Evolutionary conservation across 768 basidiomycete species (phyloP).

Genomic region (Lentinula edodes): DNA sequence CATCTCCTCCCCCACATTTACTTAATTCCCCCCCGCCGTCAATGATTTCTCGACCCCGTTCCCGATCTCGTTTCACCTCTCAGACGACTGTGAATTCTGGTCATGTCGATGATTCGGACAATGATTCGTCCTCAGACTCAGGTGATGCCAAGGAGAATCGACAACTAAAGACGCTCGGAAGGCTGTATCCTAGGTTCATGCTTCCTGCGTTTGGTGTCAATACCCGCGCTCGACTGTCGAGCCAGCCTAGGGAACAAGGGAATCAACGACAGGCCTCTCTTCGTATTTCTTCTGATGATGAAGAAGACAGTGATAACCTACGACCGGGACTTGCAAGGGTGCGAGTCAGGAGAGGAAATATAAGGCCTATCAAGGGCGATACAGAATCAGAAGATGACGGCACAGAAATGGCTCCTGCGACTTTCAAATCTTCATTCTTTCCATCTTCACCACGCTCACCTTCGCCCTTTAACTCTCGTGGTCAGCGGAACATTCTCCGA

Average conservation of each 20-base stretch:
- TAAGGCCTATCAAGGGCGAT: not conserved
- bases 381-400: not conserved
- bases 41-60: not conserved
- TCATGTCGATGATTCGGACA: not conserved
- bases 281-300: not conserved
- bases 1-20: not conserved
- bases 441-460: not conserved
- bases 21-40: not conserved
- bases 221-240: not conserved
- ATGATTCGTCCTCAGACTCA: not conserved
- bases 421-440: not conserved
- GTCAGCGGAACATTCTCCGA: not conserved
- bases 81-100: not conserved
- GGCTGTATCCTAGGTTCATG: conserved; percentile 7
- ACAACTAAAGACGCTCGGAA: conserved; percentile 1
- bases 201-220: not conserved
- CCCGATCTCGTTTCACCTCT: not conserved
- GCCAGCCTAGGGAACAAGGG: not conserved
- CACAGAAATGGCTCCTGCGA: not conserved
- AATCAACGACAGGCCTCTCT: not conserved
- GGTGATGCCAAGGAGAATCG: not conserved
- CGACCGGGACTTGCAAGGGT: not conserved
- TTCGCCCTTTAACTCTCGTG: not conserved
- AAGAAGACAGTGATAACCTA: not conserved
- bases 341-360: not conserved